Evolutionary conservation across 2,329 filamentous ascomycete genomes (phyloP), one percentile per base, ranked within the genome.

Genomic region (Stachybotrys echinatus): DNA sequence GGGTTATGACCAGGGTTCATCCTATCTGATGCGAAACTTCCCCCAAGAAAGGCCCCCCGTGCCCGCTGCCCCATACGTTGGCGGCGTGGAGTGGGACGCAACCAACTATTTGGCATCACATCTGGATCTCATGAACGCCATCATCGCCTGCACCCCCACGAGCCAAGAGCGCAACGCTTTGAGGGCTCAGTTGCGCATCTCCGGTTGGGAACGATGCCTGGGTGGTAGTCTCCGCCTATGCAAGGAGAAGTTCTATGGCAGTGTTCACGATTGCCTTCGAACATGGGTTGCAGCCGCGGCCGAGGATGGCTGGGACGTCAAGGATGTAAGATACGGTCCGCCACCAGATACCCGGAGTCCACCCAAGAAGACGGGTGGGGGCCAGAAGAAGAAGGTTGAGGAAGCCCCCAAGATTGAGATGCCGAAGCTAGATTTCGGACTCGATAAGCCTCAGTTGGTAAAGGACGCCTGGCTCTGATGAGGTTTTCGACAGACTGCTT

Each of bases 21-120:
- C 76, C 45, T 88, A 81, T 74, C 88, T 85, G 76, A 63, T 76
- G 45, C 77, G 80, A 18, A 81, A 92, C 68, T 97, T 96, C 65
- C 92, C 94, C 0, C 81, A 85, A 44, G 88, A 92, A 58, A 84
- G 91, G 1, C 88, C 92, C 4, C 94, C 94, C 0, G 91, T 97
- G 1, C 90, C 92, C 22, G 92, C 94, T 17, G 92, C 92, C 5
- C 92, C 92, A 1, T 97, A 97, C 63, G 92, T 97, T 40, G 94
- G 94, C 45, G 92, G 94, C 48, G 94, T 97, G 10, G 94, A 99
- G 69, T 97, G 94, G 94, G 94, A 97, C 65, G 94, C 94, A 3
- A 97, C 94, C 10, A 96, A 96, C 68, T 97, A 97, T 65, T 77
- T 97, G 12, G 90, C 92, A 18, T 89, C 88, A 0, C 92, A 99